Evolutionary conservation across 768 basidiomycete species (phyloP).

Genomic region (Tylopilus rubrobrunneus): DNA sequence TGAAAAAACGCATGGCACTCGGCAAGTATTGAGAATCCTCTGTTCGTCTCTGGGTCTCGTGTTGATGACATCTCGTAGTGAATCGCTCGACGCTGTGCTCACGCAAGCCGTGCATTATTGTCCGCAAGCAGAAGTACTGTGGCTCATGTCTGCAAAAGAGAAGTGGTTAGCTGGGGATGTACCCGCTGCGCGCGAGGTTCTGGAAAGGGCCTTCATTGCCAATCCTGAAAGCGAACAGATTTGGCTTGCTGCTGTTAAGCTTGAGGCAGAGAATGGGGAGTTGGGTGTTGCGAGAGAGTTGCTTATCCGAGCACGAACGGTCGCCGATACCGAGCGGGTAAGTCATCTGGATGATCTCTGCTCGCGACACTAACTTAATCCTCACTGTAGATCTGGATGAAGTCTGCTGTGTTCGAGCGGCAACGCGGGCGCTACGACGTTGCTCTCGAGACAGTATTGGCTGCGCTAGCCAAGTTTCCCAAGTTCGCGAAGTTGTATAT

Average conservation of each 20-base stretch:
- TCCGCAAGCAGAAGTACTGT: conserved; percentile 92
- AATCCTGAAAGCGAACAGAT: conserved; percentile 97
- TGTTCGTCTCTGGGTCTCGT: background rate
- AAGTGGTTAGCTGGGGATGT: conserved; percentile 92
- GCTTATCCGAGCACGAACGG: conserved; percentile 81
- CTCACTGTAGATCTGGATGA: conserved; percentile 90
- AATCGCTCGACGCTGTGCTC: conserved; percentile 79
- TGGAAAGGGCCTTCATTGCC: conserved; percentile 86
- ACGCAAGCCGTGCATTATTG: conserved; percentile 83
- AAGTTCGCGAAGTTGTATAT: conserved; percentile 92
- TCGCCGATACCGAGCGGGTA: conserved; percentile 90
- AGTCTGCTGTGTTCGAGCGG: conserved; percentile 91
- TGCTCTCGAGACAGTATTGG: conserved; percentile 71
- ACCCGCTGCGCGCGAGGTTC: conserved; percentile 82
- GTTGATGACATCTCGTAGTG: conserved; percentile 37
- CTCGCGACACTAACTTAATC: background rate
- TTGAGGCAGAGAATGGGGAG: conserved; percentile 95
- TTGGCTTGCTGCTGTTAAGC: conserved; percentile 95
- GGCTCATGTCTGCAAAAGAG: conserved; percentile 99
- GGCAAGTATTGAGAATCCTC: conserved; percentile 38
- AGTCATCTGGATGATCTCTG: conserved; percentile 20
- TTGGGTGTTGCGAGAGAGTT: conserved; percentile 81
- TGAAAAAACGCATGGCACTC: conserved; percentile 86
- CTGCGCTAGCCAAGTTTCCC: conserved; percentile 80
- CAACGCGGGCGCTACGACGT: conserved; percentile 74